Percentiles rank a stretch among this genome's conserved stretches.
phyloP scores from a whole-genome alignment of 371 early-diverging fungal species.

The Chytridium lagenaria region DNA sequence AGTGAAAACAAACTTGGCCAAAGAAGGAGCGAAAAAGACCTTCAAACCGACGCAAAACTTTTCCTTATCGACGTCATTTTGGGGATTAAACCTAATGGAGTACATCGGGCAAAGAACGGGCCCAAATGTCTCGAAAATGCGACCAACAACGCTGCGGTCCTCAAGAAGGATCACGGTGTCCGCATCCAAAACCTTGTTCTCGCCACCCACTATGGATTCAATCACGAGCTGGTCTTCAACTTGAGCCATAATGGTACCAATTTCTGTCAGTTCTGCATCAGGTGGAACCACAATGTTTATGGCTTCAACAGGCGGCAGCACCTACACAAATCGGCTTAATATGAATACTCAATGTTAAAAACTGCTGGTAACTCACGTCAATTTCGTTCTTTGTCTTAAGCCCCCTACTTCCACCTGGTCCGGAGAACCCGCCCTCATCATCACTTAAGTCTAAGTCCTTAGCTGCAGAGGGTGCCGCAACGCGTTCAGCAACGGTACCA shows the following conservation, averaged over 20 bases:
- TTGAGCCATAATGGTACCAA: constrained; percentile 73
- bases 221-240: constrained; percentile 83
- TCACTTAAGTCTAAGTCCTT: background rate
- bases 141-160: constrained; percentile 75
- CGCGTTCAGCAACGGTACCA: too few species aligned
- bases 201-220: constrained; percentile 58
- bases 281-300: constrained; percentile 63
- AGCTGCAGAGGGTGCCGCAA: too few species aligned
- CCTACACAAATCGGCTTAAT: background rate
- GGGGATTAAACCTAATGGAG: constrained; percentile 68
- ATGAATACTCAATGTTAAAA: background rate
- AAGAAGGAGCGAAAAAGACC: constrained; percentile 70
- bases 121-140: constrained; percentile 93
- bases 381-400: constrained; percentile 46
- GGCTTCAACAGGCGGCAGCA: constrained; percentile 60
- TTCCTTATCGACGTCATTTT: constrained; percentile 39
- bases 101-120: constrained; percentile 86
- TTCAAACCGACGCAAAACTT: constrained; percentile 55
- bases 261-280: constrained; percentile 54
- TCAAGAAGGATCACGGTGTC: constrained; percentile 77
- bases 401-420: background rate
- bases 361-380: constrained; percentile 22
- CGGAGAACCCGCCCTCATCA: background rate
- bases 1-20: constrained; percentile 72
- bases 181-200: constrained; percentile 71